Percentiles rank a stretch among this genome's conserved stretches.
Conservation (phyloP, 345 rosid species). For the Eucalyptus albens region DNA sequence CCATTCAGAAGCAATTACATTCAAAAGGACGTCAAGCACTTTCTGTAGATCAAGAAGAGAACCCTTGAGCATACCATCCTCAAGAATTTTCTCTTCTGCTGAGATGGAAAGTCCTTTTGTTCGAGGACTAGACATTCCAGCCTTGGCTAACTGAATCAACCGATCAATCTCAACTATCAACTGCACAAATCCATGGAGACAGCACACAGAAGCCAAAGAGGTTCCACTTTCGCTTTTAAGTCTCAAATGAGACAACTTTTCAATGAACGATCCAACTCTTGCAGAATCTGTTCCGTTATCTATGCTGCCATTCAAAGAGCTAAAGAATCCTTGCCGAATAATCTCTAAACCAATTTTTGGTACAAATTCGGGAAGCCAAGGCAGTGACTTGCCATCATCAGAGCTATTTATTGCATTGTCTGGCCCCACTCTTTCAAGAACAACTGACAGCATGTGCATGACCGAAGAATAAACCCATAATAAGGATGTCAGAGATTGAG, state of each 20-base stretch:
- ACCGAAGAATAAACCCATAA: conserved; percentile 65
- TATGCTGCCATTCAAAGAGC: conserved; percentile 1
- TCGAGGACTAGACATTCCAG: conserved; percentile 3
- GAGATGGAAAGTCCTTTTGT: conserved; percentile 19
- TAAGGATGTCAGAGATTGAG: conserved; percentile 19
- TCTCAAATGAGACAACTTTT: conserved; percentile 44
- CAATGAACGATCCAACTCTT: conserved; percentile 29
- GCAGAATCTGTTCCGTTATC: conserved; percentile 16
- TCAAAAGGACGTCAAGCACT: conserved; percentile 27
- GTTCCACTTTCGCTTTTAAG: conserved; percentile 27
- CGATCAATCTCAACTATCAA: conserved; percentile 30
- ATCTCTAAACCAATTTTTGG: conserved; percentile 75
- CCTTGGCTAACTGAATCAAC: conserved; percentile 51
- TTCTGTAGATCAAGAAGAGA: conserved; percentile 39
- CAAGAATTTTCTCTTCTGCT: conserved; percentile 48
- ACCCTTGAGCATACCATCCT: conserved; percentile 40
- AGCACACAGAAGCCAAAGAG: conserved; percentile 61
- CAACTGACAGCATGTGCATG: conserved; percentile 47
- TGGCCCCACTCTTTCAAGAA: conserved; percentile 58
- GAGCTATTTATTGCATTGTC: conserved; percentile 2
- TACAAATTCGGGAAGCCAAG: conserved; percentile 86
- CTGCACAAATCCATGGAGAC: conserved; percentile 50
- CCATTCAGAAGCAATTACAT: conserved; percentile 46
- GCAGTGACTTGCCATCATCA: conserved; percentile 19
- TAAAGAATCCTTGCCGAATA: conserved; percentile 44